Evolutionary conservation across 495 filamentous ascomycete species (phyloP), one percentile per base, ranked within the genome.

Genomic region (Clavariopsis aquatica): DNA sequence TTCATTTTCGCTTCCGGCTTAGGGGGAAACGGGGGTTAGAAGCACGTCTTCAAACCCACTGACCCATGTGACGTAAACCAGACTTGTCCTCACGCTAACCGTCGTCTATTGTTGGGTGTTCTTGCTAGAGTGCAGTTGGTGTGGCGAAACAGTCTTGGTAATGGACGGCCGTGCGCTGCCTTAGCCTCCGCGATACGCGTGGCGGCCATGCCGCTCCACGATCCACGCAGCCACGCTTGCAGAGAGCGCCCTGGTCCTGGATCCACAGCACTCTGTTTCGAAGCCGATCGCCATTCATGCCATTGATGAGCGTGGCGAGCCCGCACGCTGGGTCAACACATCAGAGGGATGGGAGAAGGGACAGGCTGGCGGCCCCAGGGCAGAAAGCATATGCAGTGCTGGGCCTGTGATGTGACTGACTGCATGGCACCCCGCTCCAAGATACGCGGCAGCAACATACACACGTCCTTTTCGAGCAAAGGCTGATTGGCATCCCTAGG

Each of bases 121-220:
- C 38, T n/a, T 43, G 9, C n/a, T n/a, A 6, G 38, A 43, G n/a
- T n/a, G 12, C 38, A 34, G 38, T 43, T 43, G 5, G 38, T 17
- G 13, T 43, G 38, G 3, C 38, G 38, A 43, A 9, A 43, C 38
- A 43, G 15, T 36, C n/a, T n/a, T n/a, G n/a, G n/a, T 36, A 36
- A 36, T 13, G 31, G 6, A 36, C 31, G 31, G 31, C 31, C 31
- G 13, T 43, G 38, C 13, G 2, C 8, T 43, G 38, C 38, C 38
- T 43, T 43, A 43, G 38, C 15, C 38, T 43, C 38, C 38, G 38
- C 38, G 38, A 43, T 17, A 17, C 60, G 49, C 60, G 60, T 63
- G 60, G 60, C 60, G 29, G 60, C 51, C 51, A 63, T 56, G 60
- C 17, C 23, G 36, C 27, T 17, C 5, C 0, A 23, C 19, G 27